Conservation (phyloP, 2,329 filamentous ascomycete species). For the Trichoderma breve region DNA sequence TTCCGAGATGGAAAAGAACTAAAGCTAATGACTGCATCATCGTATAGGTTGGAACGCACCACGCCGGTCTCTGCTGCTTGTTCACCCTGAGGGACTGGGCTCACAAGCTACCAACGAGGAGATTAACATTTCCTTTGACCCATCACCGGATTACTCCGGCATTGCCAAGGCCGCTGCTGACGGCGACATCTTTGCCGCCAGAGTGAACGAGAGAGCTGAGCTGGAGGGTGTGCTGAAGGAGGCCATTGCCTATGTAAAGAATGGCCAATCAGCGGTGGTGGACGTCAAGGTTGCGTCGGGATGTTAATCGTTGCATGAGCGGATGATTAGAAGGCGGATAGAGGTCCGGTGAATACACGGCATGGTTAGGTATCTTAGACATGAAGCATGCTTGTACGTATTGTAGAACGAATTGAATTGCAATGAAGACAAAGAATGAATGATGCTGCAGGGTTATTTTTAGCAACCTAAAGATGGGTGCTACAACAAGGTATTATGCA, state of each 20-base stretch:
- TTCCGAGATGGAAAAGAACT: neutral
- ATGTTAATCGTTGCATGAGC: slow-evolving; percentile 32
- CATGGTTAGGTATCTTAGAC: neutral
- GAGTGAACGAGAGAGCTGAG: slow-evolving; percentile 46
- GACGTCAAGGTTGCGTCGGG: slow-evolving; percentile 51
- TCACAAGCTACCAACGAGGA: slow-evolving; percentile 58
- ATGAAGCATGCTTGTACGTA: neutral
- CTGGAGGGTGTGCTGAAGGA: slow-evolving; percentile 48
- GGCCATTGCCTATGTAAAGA: slow-evolving; percentile 51
- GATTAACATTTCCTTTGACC: slow-evolving; percentile 60
- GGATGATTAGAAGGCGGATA: neutral
- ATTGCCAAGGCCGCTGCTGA: slow-evolving; percentile 60
- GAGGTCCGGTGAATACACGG: neutral
- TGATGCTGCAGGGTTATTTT: neutral
- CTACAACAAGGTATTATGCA: neutral
- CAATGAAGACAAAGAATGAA: neutral
- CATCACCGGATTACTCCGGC: slow-evolving; percentile 57
- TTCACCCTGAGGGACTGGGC: slow-evolving; percentile 57
- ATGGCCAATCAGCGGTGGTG: slow-evolving; percentile 52
- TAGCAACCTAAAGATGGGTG: neutral
- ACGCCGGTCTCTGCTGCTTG: slow-evolving; percentile 53
- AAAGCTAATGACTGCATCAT: neutral
- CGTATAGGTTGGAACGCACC: slow-evolving; percentile 58
- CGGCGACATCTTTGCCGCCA: slow-evolving; percentile 51
- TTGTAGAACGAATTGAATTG: neutral